Conservation (phyloP, 768 basidiomycete species). For the Boletus reticuloceps region DNA sequence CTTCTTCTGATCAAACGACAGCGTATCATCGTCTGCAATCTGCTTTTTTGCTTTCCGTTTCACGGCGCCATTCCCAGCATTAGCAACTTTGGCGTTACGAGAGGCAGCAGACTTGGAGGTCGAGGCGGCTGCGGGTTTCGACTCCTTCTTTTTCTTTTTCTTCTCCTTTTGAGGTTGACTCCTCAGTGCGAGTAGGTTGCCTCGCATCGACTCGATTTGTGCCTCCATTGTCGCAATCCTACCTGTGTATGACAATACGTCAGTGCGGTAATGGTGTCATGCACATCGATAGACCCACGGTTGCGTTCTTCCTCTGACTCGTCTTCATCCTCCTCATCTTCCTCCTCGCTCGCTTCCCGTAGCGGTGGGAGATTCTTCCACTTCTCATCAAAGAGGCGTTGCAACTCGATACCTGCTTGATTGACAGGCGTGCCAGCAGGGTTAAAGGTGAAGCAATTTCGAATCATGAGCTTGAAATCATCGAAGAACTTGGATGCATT, state of each 20-base stretch:
- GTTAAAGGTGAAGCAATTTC: conserved; percentile 92
- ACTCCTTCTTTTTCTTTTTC: conserved; percentile 71
- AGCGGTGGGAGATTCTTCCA: conserved; percentile 77
- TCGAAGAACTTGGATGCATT: conserved; percentile 80
- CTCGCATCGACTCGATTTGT: conserved; percentile 76
- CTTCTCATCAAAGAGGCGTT: conserved; percentile 88
- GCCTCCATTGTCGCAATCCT: conserved; percentile 75
- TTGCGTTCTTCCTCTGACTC: conserved; percentile 66
- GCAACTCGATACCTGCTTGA: conserved; percentile 80
- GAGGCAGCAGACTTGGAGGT: conserved; percentile 54
- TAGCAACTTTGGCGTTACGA: conserved; percentile 45
- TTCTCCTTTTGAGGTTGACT: conserved; percentile 56
- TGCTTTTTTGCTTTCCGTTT: conserved; percentile 66
- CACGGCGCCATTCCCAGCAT: conserved; percentile 41
- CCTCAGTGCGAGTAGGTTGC: conserved; percentile 64
- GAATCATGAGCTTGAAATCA: conserved; percentile 93
- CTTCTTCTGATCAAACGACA: conserved; percentile 97
- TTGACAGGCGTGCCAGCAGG: conserved; percentile 85
- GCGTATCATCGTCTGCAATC: conserved; percentile 71
- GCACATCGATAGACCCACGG: conserved; percentile 43
- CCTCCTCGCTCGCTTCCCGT: conserved; percentile 52
- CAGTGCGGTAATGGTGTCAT: conserved; percentile 2
- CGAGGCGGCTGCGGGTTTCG: conserved; percentile 55
- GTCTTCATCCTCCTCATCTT: conserved; percentile 62
- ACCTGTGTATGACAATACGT: conserved; percentile 41